Base-by-base conservation (phyloP, 129 eudicot species). In the Kitagawia praeruptora region DNA sequence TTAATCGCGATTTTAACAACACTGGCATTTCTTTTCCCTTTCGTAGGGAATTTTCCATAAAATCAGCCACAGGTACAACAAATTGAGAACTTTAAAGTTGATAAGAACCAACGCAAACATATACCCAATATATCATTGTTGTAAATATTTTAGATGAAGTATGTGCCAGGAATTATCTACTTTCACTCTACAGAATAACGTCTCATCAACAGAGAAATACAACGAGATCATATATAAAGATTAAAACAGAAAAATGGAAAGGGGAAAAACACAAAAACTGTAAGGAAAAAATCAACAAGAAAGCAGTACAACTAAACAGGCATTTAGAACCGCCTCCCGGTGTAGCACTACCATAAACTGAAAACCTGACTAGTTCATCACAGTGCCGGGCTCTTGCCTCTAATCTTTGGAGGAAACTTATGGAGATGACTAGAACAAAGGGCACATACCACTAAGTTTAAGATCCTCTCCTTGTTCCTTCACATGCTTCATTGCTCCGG, bases 371-470 rank as follows among this genome's bases (percentile, higher is more conserved):
- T 75, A 45, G 75, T 53, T 70, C 34, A 31, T 78, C 53, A 19
- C 34, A 72, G 70, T n/a, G 23, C 40, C 28, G 9, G 44, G 21
- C 49, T 45, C 82, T 34, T 58, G 82, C 70, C 38, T 51, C 49
- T 75, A 42, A 75, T 67, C 77, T 67, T 41, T 41, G 4, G 25
- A 41, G 15, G 48, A 47, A 75, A 49, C 34, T n/a, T 25, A 54
- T 12, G 28, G 54, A 73, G 77, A 27, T 34, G 12, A 9, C 47
- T 21, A 41, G 4, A 73, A 25, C 15, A 66, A 49, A 61, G 63
- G 5, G 15, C 56, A 70, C 47, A 42, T 25, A 25, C 63, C 67
- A 28, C 51, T 18, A 75, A 11, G 54, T 70, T 8, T 18, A 75
- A 11, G 54, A 77, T 14, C n/a, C 58, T 5, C 27, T 40, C 27